Evolutionary conservation across 352 stramenopile species (phyloP).

Genomic region (Pythium myriotylum): DNA sequence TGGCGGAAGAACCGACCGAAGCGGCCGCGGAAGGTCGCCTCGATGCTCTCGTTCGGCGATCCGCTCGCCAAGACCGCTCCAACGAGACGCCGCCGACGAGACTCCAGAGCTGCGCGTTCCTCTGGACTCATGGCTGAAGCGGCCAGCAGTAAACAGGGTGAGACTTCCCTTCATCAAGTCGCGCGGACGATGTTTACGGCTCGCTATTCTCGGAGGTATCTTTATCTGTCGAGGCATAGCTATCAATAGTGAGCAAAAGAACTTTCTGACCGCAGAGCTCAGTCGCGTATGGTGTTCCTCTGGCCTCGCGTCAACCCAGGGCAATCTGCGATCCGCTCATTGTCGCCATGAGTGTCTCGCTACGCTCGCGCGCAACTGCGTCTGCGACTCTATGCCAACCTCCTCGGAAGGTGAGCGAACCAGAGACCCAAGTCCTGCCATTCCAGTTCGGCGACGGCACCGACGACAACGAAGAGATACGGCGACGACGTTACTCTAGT

Average conservation of each 20-base stretch:
- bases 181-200: not conserved
- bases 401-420: conserved; percentile 5
- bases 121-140: conserved; percentile 18
- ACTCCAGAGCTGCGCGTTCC: conserved; percentile 38
- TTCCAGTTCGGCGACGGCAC: conserved; percentile 57
- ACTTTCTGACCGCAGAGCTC: too few relatives aligned
- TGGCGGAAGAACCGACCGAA: conserved; percentile 45
- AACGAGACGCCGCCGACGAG: conserved; percentile 41
- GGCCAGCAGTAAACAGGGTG: not conserved
- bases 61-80: conserved; percentile 39
- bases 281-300: too few relatives aligned
- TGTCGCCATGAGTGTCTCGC: not conserved
- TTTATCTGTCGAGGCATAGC: too few relatives aligned
- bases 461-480: conserved; percentile 43
- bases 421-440: conserved; percentile 60
- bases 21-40: conserved; percentile 51
- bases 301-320: not conserved
- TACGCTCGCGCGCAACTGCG: not conserved
- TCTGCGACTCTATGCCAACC: not conserved
- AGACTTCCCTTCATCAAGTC: not conserved
- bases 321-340: not conserved
- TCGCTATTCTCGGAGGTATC: too few relatives aligned
- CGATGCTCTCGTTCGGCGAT: conserved; percentile 47
- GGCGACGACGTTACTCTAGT: conserved; percentile 40
- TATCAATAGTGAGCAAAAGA: too few relatives aligned